Conservation (phyloP, 1,284 basidiomycete species). For the Cutaneotrichosporon cavernicola region DNA sequence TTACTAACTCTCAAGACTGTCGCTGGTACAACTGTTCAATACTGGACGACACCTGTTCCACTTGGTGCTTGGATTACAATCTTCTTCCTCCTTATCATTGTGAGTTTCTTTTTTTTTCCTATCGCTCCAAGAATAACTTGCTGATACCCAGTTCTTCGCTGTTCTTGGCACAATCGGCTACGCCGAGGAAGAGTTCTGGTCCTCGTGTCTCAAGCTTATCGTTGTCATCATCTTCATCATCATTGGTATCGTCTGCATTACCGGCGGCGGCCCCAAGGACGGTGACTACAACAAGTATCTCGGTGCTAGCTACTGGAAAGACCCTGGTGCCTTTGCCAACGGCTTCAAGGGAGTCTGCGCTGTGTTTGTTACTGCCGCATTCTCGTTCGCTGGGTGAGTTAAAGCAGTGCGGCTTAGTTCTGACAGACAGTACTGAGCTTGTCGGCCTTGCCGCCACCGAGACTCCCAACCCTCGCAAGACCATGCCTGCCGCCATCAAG, state of each 20-base stretch:
- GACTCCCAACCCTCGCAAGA: slow-evolving; percentile 39
- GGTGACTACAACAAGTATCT: slow-evolving; percentile 43
- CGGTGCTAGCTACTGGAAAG: slow-evolving; percentile 42
- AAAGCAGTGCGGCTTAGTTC: too few relatives aligned
- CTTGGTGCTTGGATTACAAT: slow-evolving; percentile 53
- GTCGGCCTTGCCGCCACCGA: slow-evolving; percentile 19
- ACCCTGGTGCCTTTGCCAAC: slow-evolving; percentile 53
- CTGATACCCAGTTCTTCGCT: slow-evolving; percentile 19
- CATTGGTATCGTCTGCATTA: slow-evolving; percentile 43
- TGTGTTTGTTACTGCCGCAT: slow-evolving; percentile 61
- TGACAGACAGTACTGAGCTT: slow-evolving; percentile 48
- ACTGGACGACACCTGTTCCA: slow-evolving; percentile 45
- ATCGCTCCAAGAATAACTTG: too few relatives aligned
- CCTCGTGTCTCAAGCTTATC: slow-evolving; percentile 47
- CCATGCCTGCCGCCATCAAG: slow-evolving; percentile 27
- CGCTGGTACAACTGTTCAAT: slow-evolving; percentile 44
- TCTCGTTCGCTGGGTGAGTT: slow-evolving; percentile 68
- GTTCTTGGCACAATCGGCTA: slow-evolving; percentile 46
- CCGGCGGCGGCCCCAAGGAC: slow-evolving; percentile 45
- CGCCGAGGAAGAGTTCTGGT: slow-evolving; percentile 53
- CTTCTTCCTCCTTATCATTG: slow-evolving; percentile 43
- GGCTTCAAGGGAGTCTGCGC: slow-evolving; percentile 55
- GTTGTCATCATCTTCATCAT: slow-evolving; percentile 53
- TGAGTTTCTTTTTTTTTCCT: slow-evolving; percentile 11
- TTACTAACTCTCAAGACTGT: slow-evolving; percentile 37